These are phyloP conservation scores for Selaginella tamariscina DNA, from an alignment of 75 land plant species.

Conservation along the genomic window DNA sequence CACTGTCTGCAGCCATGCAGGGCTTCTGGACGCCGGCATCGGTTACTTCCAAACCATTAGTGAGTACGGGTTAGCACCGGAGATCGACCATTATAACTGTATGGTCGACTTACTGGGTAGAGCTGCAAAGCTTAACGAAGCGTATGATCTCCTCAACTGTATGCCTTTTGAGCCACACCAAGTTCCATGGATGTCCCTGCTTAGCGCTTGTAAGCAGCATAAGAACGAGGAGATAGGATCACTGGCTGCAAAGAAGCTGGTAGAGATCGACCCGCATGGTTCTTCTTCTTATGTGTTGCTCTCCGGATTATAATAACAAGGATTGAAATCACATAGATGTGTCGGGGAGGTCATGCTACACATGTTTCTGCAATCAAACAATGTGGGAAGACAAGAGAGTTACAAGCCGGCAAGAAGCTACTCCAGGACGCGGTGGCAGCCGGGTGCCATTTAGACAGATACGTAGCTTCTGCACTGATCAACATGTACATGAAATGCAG, in stretches of 20 bases:
- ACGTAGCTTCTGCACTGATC: slow-evolving; percentile 61
- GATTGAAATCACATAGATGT: too few relatives aligned
- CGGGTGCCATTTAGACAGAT: not conserved
- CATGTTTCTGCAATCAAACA: too few relatives aligned
- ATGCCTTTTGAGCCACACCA: not conserved
- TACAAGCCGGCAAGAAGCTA: too few relatives aligned
- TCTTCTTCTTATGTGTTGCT: not conserved
- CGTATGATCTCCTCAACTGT: not conserved
- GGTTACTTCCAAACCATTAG: not conserved
- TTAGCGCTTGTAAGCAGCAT: not conserved
- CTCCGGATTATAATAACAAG: not conserved
- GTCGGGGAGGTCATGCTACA: too few relatives aligned
- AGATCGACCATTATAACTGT: not conserved
- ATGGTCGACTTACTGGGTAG: not conserved
- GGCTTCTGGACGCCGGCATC: not conserved
- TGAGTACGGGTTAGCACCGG: not conserved
- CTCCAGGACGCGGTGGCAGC: too few relatives aligned
- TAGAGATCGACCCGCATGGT: not conserved
- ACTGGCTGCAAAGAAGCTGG: not conserved
- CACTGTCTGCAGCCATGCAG: not conserved
- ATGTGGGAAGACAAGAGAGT: too few relatives aligned
- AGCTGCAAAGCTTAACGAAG: not conserved
- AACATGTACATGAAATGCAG: too few relatives aligned
- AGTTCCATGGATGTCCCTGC: not conserved
- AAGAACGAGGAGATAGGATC: not conserved